phyloP scores from a whole-genome alignment of 2,329 filamentous ascomycete species.

The Leptographium procerum region DNA sequence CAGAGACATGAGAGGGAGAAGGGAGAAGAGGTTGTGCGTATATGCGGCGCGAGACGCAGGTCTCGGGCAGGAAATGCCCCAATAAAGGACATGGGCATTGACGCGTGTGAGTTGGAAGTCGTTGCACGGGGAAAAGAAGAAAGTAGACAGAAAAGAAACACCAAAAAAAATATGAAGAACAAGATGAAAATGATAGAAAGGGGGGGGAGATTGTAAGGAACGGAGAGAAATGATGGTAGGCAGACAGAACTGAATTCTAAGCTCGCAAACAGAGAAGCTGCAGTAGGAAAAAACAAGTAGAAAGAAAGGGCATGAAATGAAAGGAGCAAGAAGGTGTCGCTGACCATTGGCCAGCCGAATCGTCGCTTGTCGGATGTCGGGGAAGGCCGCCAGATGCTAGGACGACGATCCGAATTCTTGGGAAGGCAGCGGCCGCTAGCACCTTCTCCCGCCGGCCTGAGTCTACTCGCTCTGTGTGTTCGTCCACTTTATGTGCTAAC shows the following conservation, averaged over 20 bases:
- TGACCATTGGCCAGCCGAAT: not conserved
- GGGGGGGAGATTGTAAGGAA: too few relatives aligned
- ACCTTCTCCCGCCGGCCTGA: not conserved
- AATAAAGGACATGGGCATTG: not conserved
- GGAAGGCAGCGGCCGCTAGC: not conserved
- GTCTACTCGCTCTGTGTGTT: not conserved
- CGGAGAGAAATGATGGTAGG: too few relatives aligned
- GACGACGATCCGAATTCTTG: not conserved
- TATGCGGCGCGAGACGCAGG: not conserved
- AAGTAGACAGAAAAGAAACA: not conserved
- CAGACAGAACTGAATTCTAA: too few relatives aligned
- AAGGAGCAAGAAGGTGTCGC: not conserved
- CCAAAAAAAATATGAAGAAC: not conserved
- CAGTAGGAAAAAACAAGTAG: not conserved
- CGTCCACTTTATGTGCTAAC: too few relatives aligned
- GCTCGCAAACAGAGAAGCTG: not conserved
- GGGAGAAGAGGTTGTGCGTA: too few relatives aligned
- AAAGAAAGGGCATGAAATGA: not conserved
- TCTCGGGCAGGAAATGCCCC: not conserved
- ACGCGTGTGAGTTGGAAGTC: not conserved
- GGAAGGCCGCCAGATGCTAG: not conserved
- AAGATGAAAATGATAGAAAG: not conserved
- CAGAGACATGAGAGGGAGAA: too few relatives aligned
- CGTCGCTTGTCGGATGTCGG: not conserved
- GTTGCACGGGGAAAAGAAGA: not conserved